A percentile compares a stretch with the other conserved stretches of the same genome.
Conservation (phyloP, 2,329 filamentous ascomycete genomes). For the Pseudogymnoascus sp. region DNA sequence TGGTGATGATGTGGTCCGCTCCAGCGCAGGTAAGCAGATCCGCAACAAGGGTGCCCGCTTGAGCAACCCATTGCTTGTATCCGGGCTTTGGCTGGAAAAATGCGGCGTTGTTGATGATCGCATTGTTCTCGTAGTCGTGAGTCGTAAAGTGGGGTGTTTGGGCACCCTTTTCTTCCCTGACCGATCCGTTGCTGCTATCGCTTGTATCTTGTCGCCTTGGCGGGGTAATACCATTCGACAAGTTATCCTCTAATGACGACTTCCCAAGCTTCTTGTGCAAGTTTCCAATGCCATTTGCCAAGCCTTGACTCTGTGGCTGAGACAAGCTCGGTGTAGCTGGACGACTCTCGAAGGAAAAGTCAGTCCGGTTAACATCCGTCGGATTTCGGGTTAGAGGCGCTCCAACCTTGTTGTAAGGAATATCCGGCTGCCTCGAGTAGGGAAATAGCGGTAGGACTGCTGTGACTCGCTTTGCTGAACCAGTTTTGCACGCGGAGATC, state of each 20-base stretch:
- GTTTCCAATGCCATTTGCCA: constrained; percentile 53
- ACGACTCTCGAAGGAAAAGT: constrained; percentile 85
- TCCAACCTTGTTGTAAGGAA: constrained; percentile 92
- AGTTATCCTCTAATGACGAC: constrained; percentile 47
- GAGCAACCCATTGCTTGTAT: constrained; percentile 97
- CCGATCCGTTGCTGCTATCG: constrained; percentile 30
- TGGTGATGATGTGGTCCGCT: constrained; percentile 93
- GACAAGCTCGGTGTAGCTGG: constrained; percentile 76
- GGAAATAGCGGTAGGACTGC: constrained; percentile 93
- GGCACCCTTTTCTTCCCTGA: constrained; percentile 21
- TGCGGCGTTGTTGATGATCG: constrained; percentile 39
- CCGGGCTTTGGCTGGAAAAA: constrained; percentile 77
- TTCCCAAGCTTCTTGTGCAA: constrained; percentile 68
- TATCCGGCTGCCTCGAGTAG: constrained; percentile 91
- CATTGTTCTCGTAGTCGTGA: constrained; percentile 56
- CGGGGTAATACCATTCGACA: constrained; percentile 30
- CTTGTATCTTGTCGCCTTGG: constrained; percentile 30
- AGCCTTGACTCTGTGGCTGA: constrained; percentile 54
- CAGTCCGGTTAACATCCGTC: constrained; percentile 41
- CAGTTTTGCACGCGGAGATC: constrained; percentile 94
- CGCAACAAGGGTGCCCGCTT: constrained; percentile 89
- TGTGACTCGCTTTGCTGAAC: constrained; percentile 85
- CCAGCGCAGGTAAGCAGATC: constrained; percentile 92
- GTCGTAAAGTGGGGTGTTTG: constrained; percentile 39
- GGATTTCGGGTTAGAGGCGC: constrained; percentile 72